Evolutionary conservation across 345 rosid species (phyloP).

Genomic region (Raphanus raphanistrum): DNA sequence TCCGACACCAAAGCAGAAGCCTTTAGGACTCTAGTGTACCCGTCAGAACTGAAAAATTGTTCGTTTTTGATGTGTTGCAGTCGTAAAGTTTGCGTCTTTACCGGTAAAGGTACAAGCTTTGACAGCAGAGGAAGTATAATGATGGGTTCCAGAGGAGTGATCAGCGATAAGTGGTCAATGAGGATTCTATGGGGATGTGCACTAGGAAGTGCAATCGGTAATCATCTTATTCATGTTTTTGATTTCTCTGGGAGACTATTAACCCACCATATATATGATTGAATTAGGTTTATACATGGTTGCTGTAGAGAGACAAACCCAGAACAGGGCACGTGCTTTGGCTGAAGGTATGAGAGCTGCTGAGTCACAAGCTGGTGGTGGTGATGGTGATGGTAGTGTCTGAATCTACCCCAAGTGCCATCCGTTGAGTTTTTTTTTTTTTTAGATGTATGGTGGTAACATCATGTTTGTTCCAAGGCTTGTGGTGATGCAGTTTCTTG

Average conservation of each 20-base stretch:
- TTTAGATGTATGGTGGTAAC: background rate
- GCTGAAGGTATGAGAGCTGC: constrained; percentile 61
- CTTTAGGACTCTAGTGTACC: background rate
- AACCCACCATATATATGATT: background rate
- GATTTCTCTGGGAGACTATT: background rate
- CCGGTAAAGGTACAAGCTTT: constrained; percentile 9
- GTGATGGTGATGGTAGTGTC: constrained; percentile 34
- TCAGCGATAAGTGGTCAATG: constrained; percentile 74
- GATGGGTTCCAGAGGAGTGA: constrained; percentile 51
- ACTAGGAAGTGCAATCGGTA: constrained; percentile 65
- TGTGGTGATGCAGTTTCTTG: constrained; percentile 31
- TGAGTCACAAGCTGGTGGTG: constrained; percentile 47
- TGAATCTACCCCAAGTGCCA: background rate
- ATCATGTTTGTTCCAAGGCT: background rate
- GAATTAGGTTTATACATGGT: constrained; percentile 75
- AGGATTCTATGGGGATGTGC: constrained; percentile 77
- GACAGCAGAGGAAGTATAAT: constrained; percentile 12
- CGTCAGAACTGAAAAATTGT: background rate
- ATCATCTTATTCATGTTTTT: constrained; percentile 15
- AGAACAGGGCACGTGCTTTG: constrained; percentile 63
- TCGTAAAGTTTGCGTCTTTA: constrained; percentile 14
- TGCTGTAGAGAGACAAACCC: constrained; percentile 71
- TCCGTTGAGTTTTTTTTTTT: constrained; percentile 9
- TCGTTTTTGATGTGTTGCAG: background rate
- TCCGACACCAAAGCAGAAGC: background rate